Evolutionary conservation across 2,329 filamentous ascomycete genomes (phyloP), one percentile per base, ranked within the genome.

Genomic region (Alternaria incomplexa): DNA sequence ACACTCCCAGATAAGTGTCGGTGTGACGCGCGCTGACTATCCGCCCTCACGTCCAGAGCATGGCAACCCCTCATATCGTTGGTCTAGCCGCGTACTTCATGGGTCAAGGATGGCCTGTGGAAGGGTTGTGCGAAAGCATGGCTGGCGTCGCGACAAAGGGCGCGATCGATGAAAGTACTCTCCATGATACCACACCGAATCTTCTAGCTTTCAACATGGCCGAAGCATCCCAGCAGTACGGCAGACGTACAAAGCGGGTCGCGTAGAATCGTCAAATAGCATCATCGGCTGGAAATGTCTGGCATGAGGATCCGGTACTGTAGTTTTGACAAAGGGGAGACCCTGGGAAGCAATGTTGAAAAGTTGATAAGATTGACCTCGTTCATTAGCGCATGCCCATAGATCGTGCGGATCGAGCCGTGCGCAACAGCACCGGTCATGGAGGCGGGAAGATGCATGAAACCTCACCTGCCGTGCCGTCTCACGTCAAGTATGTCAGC

Each of bases 61-160:
- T 90, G 88, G 89, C 90, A 32, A 85, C 85, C n/a, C 90, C 90
- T 6, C 90, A 92, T 75, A 83, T 92, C 56, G 85, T 87, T 36
- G 90, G 90, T 56, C 83, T 92, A 11, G 88, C 86, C 23, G 90
- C 90, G 32, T 92, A 92, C 79, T 81, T 92, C 47, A 87, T 92
- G 81, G 77, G 79, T 11, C 76, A 85, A 36, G 80, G 63, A 70
- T 73, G 15, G 57, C 74, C n/a, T 70, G 62, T 45, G 77, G 77
- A 0, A 67, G 77, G 26, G 81, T 80, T 88, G 7, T 84, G 83
- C 72, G 62, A 77, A 48, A 82, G 81, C 66, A 83, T 89, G 65
- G 75, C 77, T 64, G 72, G 72, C 43, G 76, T 83, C 26, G 80
- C 81, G 28, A 78, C 78, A 32, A 76, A 76, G 47, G 77, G 78